Evolutionary conservation across 371 early-diverging fungal genomes (phyloP), one percentile per base, ranked within the genome.

Genomic region (Mortierella sp.): DNA sequence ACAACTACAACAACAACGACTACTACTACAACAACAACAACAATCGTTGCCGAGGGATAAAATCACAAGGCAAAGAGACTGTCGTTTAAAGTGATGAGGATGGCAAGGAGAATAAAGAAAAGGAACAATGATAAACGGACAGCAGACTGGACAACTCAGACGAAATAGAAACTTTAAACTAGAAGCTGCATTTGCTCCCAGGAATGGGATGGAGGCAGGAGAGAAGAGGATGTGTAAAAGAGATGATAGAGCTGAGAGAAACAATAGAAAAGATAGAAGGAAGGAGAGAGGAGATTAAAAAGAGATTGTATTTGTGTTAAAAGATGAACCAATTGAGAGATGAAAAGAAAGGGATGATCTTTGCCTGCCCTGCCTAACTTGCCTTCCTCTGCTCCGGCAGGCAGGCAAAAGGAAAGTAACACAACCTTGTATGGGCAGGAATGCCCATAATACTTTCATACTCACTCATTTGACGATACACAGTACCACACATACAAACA

Each of bases 91-190:
- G 28, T 62, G 43, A 62, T 12, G 66, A 54, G 37, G 28, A 32
- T 26, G 10, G 58, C 26, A 59, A 47, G 22, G 68, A 59, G 22
- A 67, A 60, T 47, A 28, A 28, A 45, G 30, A 30, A 57, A 57
- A 18, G 57, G 14, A 24, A 54, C n/a, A n/a, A n/a, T n/a, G n/a
- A n/a, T n/a, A n/a, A n/a, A n/a, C n/a, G n/a, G n/a, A n/a, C n/a
- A n/a, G n/a, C n/a, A n/a, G n/a, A n/a, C n/a, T n/a, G n/a, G n/a
- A n/a, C n/a, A n/a, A n/a, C n/a, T 16, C 40, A 37, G 35, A 35
- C n/a, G 58, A 55, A 59, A 39, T 52, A n/a, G 52, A 52, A 52
- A 52, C 52, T 52, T 52, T 52, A 52, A 52, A 22, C 52, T n/a
- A n/a, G 52, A 12, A 52, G 18, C 52, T 47, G 47, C 47, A 47